Evolutionary conservation across 2,329 filamentous ascomycete genomes (phyloP).

Genomic region (Penicillium rolfsii): DNA sequence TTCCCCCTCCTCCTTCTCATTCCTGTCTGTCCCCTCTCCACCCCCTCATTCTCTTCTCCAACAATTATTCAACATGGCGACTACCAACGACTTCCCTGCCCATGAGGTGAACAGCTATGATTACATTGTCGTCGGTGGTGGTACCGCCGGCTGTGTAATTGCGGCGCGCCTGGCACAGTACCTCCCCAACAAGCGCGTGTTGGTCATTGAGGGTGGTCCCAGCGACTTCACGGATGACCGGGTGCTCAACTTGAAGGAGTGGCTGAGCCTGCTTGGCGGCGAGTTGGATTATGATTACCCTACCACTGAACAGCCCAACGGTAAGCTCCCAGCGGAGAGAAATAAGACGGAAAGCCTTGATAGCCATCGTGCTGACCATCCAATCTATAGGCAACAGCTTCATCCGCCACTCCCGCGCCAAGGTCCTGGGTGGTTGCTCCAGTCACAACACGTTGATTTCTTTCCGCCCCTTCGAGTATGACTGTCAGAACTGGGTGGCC

Average conservation of each 20-base stretch:
- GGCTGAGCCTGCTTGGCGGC: constrained; percentile 81
- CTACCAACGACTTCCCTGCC: constrained; percentile 68
- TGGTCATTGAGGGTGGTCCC: constrained; percentile 85
- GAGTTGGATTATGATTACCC: constrained; percentile 90
- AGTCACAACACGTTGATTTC: constrained; percentile 94
- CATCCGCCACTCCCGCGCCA: constrained; percentile 89
- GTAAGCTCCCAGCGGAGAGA: constrained; percentile 43
- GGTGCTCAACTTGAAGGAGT: constrained; percentile 83
- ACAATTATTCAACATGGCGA: constrained; percentile 54
- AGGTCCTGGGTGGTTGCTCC: constrained; percentile 89
- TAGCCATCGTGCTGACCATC: constrained; percentile 5
- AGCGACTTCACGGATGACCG: constrained; percentile 88
- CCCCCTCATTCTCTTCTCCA: constrained; percentile 9
- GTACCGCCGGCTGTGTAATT: constrained; percentile 83
- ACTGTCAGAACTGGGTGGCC: constrained; percentile 80
- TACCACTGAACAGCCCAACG: constrained; percentile 84
- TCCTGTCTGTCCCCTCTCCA: constrained; percentile 2
- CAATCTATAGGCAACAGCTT: constrained; percentile 73
- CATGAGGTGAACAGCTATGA: constrained; percentile 71
- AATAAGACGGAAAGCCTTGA: too few species aligned
- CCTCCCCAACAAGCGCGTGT: constrained; percentile 76
- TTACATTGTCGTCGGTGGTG: constrained; percentile 83
- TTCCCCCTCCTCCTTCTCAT: not conserved
- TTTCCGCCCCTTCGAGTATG: constrained; percentile 88
- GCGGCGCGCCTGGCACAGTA: constrained; percentile 80